Percentiles rank a stretch among this genome's conserved stretches.
phyloP scores from a whole-genome alignment of 495 filamentous ascomycete species.

The Amorphotheca resinae region DNA sequence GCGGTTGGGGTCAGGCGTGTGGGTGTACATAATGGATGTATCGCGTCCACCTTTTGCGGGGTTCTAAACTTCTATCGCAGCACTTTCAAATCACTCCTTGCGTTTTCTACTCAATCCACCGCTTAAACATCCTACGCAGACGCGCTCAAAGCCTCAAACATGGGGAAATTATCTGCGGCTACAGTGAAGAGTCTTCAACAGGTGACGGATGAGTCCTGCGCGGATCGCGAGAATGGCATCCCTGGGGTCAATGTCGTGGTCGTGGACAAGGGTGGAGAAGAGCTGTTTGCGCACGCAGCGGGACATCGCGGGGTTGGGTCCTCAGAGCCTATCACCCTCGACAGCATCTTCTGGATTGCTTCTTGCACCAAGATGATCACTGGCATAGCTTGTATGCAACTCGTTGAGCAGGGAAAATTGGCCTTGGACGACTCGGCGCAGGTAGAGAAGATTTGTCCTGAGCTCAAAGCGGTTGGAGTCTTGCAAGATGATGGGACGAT shows the following conservation, averaged over 20 bases:
- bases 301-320: conserved; percentile 29
- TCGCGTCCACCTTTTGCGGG: too few relatives aligned
- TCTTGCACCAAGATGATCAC: conserved; percentile 43
- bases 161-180: background rate
- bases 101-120: too few relatives aligned
- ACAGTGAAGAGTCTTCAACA: background rate
- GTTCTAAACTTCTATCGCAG: too few relatives aligned
- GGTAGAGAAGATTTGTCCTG: conserved; percentile 21
- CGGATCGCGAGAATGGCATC: conserved; percentile 16
- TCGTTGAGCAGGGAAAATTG: conserved; percentile 41
- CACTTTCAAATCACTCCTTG: too few relatives aligned
- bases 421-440: conserved; percentile 38
- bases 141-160: too few relatives aligned
- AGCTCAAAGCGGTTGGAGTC: conserved; percentile 22
- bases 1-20: too few relatives aligned
- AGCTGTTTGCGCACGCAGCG: conserved; percentile 33
- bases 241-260: conserved; percentile 35
- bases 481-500: conserved; percentile 27
- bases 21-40: too few relatives aligned
- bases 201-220: background rate
- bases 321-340: conserved; percentile 1
- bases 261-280: conserved; percentile 34
- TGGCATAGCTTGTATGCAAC: conserved; percentile 45
- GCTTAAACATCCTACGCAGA: too few relatives aligned
- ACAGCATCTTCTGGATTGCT: conserved; percentile 43